Percentiles rank a stretch among this genome's conserved stretches.
Conservation (phyloP, 1,284 basidiomycete genomes). For the Ganoderma sinense region DNA sequence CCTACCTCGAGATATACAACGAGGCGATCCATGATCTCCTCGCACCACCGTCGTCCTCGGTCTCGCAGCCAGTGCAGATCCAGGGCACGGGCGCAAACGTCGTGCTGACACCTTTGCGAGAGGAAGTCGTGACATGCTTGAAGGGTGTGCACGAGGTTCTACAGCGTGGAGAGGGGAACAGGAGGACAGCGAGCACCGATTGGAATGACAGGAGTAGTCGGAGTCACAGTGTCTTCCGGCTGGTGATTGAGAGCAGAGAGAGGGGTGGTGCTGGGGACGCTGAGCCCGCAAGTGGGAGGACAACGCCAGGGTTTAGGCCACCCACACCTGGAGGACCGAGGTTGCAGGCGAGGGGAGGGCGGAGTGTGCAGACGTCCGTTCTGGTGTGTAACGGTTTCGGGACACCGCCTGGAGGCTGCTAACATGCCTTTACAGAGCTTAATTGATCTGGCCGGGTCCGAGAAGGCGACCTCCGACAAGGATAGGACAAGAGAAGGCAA, state of each 20-base stretch:
- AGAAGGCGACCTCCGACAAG: constrained; percentile 94
- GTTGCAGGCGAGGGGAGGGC: constrained; percentile 74
- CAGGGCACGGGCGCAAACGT: constrained; percentile 67
- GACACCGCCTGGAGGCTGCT: not conserved
- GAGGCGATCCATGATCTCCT: constrained; percentile 91
- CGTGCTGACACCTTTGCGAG: constrained; percentile 77
- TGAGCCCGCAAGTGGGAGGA: constrained; percentile 53
- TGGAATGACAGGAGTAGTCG: constrained; percentile 96
- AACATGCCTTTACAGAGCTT: constrained; percentile 61
- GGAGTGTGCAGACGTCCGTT: constrained; percentile 83
- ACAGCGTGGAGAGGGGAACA: constrained; percentile 84
- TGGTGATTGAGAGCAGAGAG: constrained; percentile 86
- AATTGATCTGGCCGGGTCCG: constrained; percentile 97
- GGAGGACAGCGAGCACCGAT: constrained; percentile 94
- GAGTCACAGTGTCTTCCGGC: constrained; percentile 92
- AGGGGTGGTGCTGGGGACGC: constrained; percentile 56
- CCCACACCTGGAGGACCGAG: constrained; percentile 72
- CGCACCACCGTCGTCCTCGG: constrained; percentile 73
- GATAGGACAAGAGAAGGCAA: constrained; percentile 92
- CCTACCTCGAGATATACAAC: constrained; percentile 98
- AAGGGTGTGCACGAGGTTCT: constrained; percentile 88
- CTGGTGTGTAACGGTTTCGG: constrained; percentile 54
- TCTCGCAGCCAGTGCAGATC: constrained; percentile 71
- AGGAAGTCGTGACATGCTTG: constrained; percentile 92
- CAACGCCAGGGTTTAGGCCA: constrained; percentile 64